These are phyloP conservation scores for Carex littledalei DNA, from an alignment of 176 grass and related monocot genomes.

Conservation along the genomic window DNA sequence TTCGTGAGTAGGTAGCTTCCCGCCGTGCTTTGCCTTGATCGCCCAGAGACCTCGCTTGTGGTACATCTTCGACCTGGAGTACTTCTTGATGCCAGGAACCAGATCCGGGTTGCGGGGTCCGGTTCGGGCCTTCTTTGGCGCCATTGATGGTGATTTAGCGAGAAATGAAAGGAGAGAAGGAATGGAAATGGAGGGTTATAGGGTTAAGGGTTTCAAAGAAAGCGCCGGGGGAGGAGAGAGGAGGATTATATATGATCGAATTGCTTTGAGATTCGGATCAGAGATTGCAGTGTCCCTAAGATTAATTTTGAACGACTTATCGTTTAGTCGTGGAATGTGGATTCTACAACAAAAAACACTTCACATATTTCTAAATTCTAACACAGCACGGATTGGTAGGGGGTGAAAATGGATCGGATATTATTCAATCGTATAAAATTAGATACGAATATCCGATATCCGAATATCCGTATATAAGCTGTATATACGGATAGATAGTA, in stretches of 20 bases:
- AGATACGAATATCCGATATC: too few species aligned
- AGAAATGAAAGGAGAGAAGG: not conserved
- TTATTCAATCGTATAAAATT: too few species aligned
- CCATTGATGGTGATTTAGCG: slow-evolving; percentile 7
- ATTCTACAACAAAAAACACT: too few species aligned
- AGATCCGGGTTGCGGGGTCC: slow-evolving; percentile 49
- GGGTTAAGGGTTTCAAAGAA: not conserved
- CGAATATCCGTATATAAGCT: too few species aligned
- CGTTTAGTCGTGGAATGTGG: too few species aligned
- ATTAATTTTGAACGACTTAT: too few species aligned
- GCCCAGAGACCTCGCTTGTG: slow-evolving; percentile 92
- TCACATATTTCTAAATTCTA: too few species aligned
- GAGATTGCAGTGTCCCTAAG: too few species aligned
- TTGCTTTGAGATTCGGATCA: slow-evolving; percentile 24
- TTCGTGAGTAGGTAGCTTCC: slow-evolving; percentile 53
- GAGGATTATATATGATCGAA: not conserved
- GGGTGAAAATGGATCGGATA: too few species aligned
- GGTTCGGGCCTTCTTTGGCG: slow-evolving; percentile 34
- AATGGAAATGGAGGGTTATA: not conserved
- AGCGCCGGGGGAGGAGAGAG: not conserved
- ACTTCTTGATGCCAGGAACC: slow-evolving; percentile 56
- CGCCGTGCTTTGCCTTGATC: slow-evolving; percentile 89
- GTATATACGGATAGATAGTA: too few species aligned
- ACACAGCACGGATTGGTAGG: too few species aligned
- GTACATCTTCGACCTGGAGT: slow-evolving; percentile 66